phyloP scores from a whole-genome alignment of 1,139 yeast genomes.

The Sugiyamaella japonica region DNA sequence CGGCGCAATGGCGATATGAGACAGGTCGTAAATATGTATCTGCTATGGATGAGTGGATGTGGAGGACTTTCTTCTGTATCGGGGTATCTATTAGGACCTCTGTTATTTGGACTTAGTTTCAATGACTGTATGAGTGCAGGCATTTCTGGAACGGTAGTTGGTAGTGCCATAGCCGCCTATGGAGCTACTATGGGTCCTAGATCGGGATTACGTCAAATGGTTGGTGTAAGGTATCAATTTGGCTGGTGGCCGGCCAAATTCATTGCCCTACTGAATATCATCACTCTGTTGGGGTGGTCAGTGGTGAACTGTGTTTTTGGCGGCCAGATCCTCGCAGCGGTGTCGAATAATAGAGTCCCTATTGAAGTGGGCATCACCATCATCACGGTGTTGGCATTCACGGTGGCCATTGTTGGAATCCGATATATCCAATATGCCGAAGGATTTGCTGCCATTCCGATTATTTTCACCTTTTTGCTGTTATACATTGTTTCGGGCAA shows the following conservation, averaged over 20 bases:
- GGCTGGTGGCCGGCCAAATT: constrained; percentile 83
- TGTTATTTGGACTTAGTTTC: constrained; percentile 66
- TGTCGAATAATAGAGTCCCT: constrained; percentile 64
- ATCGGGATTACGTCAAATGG: constrained; percentile 86
- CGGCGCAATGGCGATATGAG: constrained; percentile 49
- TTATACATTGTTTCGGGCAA: constrained; percentile 67
- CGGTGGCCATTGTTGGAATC: constrained; percentile 76
- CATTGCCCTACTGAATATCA: constrained; percentile 63
- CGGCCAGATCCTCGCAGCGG: constrained; percentile 70
- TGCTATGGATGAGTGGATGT: constrained; percentile 81
- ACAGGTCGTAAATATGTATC: constrained; percentile 61
- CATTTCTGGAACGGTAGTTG: constrained; percentile 59
- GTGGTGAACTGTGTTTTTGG: constrained; percentile 83
- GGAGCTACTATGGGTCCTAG: constrained; percentile 85
- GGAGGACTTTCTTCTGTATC: constrained; percentile 88
- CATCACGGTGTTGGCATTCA: constrained; percentile 60
- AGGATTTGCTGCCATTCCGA: constrained; percentile 67
- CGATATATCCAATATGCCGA: constrained; percentile 68
- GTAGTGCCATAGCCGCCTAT: constrained; percentile 75
- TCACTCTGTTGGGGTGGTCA: constrained; percentile 86
- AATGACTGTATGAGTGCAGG: constrained; percentile 63
- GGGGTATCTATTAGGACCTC: constrained; percentile 71
- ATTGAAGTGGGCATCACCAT: constrained; percentile 72
- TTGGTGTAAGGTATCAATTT: constrained; percentile 70
- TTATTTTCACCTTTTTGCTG: constrained; percentile 63